These are phyloP conservation scores for Lactarius hatsudake DNA, from an alignment of 768 basidiomycete genomes.

Conservation along the genomic window DNA sequence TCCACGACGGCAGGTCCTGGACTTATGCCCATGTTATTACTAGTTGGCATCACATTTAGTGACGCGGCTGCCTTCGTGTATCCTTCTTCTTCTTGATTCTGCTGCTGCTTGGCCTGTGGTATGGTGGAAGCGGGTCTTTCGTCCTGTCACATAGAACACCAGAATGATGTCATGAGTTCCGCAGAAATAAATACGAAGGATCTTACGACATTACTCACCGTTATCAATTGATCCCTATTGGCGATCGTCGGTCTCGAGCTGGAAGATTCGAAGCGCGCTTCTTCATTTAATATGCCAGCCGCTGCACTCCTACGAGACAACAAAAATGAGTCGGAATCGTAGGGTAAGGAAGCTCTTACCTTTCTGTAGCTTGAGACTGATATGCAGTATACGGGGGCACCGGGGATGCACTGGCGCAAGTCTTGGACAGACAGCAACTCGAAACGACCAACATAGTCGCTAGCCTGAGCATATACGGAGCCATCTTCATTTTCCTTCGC, in stretches of 20 bases:
- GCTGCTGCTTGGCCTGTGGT: neutral
- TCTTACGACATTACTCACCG: neutral
- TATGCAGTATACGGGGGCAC: neutral
- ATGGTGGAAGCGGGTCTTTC: neutral
- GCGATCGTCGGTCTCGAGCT: neutral
- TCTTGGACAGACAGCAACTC: neutral
- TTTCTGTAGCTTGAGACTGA: neutral
- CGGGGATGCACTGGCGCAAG: neutral
- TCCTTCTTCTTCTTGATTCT: neutral
- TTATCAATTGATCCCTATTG: neutral
- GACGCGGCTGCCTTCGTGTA: no score
- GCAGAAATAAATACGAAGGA: neutral
- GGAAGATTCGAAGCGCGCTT: neutral
- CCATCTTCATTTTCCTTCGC: neutral
- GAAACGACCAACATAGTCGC: neutral
- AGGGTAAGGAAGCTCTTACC: neutral
- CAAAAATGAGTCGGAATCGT: neutral
- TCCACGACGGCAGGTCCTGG: no score
- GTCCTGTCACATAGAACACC: neutral
- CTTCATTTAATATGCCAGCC: neutral
- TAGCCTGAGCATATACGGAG: neutral
- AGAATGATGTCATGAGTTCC: neutral
- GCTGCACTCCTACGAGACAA: neutral
- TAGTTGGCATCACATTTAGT: no score
- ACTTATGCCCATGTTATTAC: no score